Base-by-base conservation (phyloP, 2,329 filamentous ascomycete species). In the Xylariaceae sp. region DNA sequence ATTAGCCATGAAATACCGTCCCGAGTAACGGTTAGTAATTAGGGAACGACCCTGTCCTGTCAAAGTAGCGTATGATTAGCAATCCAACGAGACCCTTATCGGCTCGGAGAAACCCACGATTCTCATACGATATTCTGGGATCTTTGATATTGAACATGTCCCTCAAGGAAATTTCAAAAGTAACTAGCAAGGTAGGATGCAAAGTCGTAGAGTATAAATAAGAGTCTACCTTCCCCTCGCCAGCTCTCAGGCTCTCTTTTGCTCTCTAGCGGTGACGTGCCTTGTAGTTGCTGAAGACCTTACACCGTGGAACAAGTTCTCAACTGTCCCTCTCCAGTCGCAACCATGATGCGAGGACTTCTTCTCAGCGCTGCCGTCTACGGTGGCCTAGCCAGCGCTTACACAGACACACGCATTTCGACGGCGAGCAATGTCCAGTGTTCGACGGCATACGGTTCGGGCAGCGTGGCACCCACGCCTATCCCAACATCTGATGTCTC, bases 361-460 rank as follows among this genome's bases (percentile, higher is more conserved):
- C 26, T 60, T 49, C 45, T 60, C 8, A 40, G 48, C 8, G 54
- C 41, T 11, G 47, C 52, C 37, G 47, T 53, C 11, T 63, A 17
- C 12, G 61, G 58, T 28, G 51, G 44, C 14, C n/a, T 65, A 6
- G 63, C 47, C 17, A 37, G 28, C 21, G 61, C 63, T 28, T 43
- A 55, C 5, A 67, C 64, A 9, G 39, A 46, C 7, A 62, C 60
- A 12, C 51, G 31, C 40, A 48, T 62, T 17, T 62, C 61, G 12
- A 63, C 59, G 21, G 40, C 50, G 14, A 63, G 55, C 5, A 31
- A 39, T 8, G 47, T 49, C 2, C 46, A 36, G 21, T 68, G 66
- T 24, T 60, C 62, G 12, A 65, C 61, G 16, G 43, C 9, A 6
- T 67, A 56, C 28, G 64, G 61, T 14, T 61, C 51, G 2, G 61